Conservation (phyloP, 2,329 filamentous ascomycete genomes). For the Colletotrichum tropicale region DNA sequence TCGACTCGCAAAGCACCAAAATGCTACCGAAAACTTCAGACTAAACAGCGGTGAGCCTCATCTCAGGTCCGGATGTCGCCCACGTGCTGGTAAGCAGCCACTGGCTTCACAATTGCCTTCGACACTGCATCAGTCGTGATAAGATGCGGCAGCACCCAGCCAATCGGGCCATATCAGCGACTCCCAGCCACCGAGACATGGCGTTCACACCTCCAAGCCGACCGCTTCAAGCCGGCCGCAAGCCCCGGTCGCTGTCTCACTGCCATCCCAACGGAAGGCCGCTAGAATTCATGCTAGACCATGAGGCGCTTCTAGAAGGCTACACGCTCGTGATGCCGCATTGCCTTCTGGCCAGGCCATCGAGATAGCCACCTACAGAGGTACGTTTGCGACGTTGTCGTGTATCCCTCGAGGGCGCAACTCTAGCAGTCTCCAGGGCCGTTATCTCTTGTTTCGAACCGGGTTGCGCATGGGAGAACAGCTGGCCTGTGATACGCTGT, state of each 20-base stretch:
- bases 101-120: neutral
- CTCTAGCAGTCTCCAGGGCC: neutral
- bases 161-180: neutral
- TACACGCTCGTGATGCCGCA: neutral
- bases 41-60: constrained; percentile 13
- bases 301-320: neutral
- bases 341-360: neutral
- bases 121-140: neutral
- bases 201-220: neutral
- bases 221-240: neutral
- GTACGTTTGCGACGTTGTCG: neutral
- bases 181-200: neutral
- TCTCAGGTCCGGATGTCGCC: neutral
- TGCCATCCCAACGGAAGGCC: neutral
- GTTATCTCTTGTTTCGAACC: neutral
- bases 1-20: neutral
- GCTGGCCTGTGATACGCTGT: constrained; percentile 7
- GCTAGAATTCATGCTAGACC: neutral
- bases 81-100: neutral
- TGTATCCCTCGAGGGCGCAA: neutral
- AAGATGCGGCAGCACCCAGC: neutral
- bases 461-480: neutral
- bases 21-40: neutral
- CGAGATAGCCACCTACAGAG: too few species aligned
- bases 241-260: neutral